A percentile compares a stretch with the other conserved stretches of the same genome.
Evolutionary conservation across 768 basidiomycete species (phyloP).

Genomic region (Cubamyces lactineus): DNA sequence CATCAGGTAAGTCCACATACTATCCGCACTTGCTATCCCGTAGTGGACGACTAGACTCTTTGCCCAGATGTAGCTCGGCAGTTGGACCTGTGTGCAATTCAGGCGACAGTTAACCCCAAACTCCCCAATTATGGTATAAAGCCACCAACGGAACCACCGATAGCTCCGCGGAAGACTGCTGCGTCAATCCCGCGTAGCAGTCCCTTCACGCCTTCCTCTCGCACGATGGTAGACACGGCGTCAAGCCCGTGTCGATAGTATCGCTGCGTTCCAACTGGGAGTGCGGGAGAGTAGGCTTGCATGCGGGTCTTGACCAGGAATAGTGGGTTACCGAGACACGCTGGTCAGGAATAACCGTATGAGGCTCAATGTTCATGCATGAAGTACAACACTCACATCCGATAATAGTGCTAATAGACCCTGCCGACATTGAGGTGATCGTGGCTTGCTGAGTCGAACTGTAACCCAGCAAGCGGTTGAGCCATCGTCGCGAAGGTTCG

Average conservation of each 20-base stretch:
- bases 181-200: too few relatives aligned
- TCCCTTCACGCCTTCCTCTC: too few relatives aligned
- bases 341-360: constrained; percentile 55
- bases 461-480: too few relatives aligned
- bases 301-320: constrained; percentile 98
- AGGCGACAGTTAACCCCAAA: too few relatives aligned
- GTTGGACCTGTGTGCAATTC: constrained; percentile 72
- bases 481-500: too few relatives aligned
- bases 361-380: not conserved
- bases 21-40: constrained; percentile 73
- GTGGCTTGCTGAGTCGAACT: too few relatives aligned
- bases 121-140: too few relatives aligned
- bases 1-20: constrained; percentile 83
- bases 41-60: constrained; percentile 76
- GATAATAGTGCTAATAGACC: too few relatives aligned
- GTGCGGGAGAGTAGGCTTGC: constrained; percentile 95
- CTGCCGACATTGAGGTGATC: too few relatives aligned
- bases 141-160: constrained; percentile 95
- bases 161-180: too few relatives aligned
- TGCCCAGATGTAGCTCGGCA: constrained; percentile 94
- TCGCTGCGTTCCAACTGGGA: constrained; percentile 95
- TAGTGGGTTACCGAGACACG: constrained; percentile 85
- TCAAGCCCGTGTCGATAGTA: constrained; percentile 84
- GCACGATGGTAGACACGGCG: constrained; percentile 81
- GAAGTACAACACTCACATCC: constrained; percentile 63